A percentile compares a stretch with the other conserved stretches of the same genome.
These are phyloP conservation scores for Daldinia sp. DNA, from an alignment of 2,329 filamentous ascomycete genomes.

Conservation along the genomic window DNA sequence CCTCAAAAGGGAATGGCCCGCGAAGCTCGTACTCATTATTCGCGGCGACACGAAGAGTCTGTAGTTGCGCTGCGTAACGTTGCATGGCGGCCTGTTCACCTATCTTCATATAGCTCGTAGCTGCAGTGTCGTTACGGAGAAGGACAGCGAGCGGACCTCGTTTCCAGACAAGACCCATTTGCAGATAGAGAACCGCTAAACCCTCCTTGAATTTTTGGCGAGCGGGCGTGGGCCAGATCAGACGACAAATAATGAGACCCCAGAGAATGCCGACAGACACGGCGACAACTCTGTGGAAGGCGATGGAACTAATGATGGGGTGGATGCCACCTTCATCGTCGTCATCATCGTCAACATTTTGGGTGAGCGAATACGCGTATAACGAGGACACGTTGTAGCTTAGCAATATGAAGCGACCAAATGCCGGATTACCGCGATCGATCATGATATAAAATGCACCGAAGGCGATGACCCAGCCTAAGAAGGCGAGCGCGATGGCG, in stretches of 20 bases:
- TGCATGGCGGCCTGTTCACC: constrained; percentile 89
- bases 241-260: constrained; percentile 88
- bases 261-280: constrained; percentile 90
- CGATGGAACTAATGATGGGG: constrained; percentile 89
- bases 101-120: constrained; percentile 82
- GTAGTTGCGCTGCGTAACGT: constrained; percentile 79
- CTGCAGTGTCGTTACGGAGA: constrained; percentile 66
- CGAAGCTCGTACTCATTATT: constrained; percentile 89
- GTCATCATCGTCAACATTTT: constrained; percentile 82
- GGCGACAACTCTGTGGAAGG: constrained; percentile 85
- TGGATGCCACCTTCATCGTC: constrained; percentile 88
- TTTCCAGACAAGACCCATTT: constrained; percentile 97
- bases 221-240: constrained; percentile 95
- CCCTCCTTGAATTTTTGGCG: constrained; percentile 90
- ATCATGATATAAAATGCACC: constrained; percentile 93
- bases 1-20: constrained; percentile 83
- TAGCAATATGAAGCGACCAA: constrained; percentile 92
- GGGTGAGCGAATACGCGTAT: constrained; percentile 91
- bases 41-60: constrained; percentile 78
- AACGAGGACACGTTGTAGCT: constrained; percentile 96
- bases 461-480: constrained; percentile 84
- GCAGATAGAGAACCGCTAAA: constrained; percentile 89
- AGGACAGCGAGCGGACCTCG: constrained; percentile 86
- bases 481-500: constrained; percentile 78
- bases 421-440: constrained; percentile 83